phyloP scores from a whole-genome alignment of 139 green algal genomes.

The Coelastrella sp. region DNA sequence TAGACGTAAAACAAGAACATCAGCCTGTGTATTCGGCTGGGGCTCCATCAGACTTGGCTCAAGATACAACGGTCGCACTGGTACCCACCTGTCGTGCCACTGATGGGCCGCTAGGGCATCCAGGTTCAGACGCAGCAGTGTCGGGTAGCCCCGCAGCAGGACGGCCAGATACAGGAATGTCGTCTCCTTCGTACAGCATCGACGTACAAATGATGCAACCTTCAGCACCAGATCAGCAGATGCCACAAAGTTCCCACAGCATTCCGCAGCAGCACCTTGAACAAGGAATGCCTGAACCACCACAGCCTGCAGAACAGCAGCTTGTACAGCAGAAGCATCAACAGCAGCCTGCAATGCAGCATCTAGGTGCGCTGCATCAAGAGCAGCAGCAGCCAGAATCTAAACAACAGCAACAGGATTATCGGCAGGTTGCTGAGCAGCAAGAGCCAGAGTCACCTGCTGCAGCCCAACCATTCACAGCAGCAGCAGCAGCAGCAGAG shows the following conservation, averaged over 20 bases:
- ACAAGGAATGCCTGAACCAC: neutral
- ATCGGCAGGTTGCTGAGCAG: neutral
- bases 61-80: conserved; percentile 24
- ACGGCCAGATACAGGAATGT: neutral
- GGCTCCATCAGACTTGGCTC: conserved; percentile 11
- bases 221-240: neutral
- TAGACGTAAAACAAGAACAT: conserved; percentile 4
- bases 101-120: neutral
- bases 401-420: neutral
- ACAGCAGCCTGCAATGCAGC: neutral
- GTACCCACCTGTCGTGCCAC: neutral
- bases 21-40: neutral
- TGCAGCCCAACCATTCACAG: neutral
- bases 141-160: neutral
- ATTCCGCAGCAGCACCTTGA: neutral
- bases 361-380: neutral
- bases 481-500: neutral
- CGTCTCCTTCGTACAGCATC: neutral
- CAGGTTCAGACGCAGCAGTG: neutral
- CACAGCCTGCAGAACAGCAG: neutral
- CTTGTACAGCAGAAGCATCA: neutral
- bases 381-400: neutral
- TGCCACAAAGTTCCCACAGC: neutral
- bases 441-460: neutral
- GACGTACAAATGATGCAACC: neutral